Percentiles rank a stretch among this genome's conserved stretches.
These are phyloP conservation scores for Apiotrichum veenhuisii DNA, from an alignment of 1,284 basidiomycete genomes.

Conservation along the genomic window DNA sequence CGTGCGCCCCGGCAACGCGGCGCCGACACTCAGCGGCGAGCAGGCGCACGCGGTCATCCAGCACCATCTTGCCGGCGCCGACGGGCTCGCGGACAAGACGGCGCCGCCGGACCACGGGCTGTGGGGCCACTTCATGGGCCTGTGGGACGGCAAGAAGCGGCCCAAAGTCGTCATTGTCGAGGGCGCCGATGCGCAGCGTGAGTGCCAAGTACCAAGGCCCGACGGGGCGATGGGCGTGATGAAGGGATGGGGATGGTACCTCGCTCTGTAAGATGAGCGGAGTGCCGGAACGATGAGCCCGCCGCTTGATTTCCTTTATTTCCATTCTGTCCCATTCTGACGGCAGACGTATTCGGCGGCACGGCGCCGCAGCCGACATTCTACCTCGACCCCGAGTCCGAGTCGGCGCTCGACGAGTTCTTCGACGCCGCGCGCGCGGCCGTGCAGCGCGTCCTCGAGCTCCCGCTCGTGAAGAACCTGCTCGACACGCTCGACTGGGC, in stretches of 20 bases:
- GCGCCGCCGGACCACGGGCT: conserved; percentile 39
- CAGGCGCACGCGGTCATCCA: conserved; percentile 47
- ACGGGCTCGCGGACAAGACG: conserved; percentile 34
- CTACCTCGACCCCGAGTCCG: conserved; percentile 10
- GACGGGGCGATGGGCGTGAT: neutral
- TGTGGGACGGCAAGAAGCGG: conserved; percentile 24
- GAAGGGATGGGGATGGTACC: no score
- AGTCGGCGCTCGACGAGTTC: conserved; percentile 15
- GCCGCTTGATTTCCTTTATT: neutral
- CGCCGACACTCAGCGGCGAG: conserved; percentile 36
- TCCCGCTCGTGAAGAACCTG: conserved; percentile 16
- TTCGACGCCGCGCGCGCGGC: conserved; percentile 10
- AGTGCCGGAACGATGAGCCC: no score
- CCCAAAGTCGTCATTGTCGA: conserved; percentile 43
- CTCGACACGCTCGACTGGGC: conserved; percentile 16
- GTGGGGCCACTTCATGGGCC: conserved; percentile 42
- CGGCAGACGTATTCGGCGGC: conserved; percentile 1
- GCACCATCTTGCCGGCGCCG: conserved; percentile 40
- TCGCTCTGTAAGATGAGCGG: no score
- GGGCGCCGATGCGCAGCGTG: conserved; percentile 39
- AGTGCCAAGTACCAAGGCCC: conserved; percentile 9
- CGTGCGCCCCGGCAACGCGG: conserved; percentile 9
- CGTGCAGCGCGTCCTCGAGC: conserved; percentile 3
- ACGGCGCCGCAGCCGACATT: conserved; percentile 7
- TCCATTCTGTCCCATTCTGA: neutral